These are phyloP conservation scores for Fusarium armeniacum DNA, from an alignment of 2,329 filamentous ascomycete genomes.

Conservation along the genomic window DNA sequence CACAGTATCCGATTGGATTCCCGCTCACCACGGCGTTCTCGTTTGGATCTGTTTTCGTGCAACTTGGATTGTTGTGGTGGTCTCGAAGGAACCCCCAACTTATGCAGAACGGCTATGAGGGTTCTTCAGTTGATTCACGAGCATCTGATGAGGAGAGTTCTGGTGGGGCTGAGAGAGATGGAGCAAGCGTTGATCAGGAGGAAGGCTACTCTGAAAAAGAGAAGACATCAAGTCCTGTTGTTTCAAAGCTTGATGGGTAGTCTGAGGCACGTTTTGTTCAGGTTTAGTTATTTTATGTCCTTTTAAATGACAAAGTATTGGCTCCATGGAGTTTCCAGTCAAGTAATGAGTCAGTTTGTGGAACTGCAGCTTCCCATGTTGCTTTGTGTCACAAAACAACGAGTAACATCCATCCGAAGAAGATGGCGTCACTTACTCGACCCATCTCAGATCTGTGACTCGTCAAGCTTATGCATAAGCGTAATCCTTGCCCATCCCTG, in stretches of 20 bases:
- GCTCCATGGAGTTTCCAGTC: not conserved
- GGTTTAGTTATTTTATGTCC: too few relatives aligned
- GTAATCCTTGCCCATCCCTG: not conserved
- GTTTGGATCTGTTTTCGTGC: conserved; percentile 51
- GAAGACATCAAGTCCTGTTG: conserved; percentile 12
- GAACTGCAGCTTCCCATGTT: too few relatives aligned
- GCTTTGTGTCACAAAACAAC: not conserved
- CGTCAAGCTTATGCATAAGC: not conserved
- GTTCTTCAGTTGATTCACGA: conserved; percentile 24
- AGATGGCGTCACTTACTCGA: not conserved
- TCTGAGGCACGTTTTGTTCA: not conserved
- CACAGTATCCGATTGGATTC: conserved; percentile 56
- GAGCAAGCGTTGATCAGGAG: conserved; percentile 12
- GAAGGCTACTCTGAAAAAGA: not conserved
- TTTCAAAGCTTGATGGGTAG: conserved; percentile 23
- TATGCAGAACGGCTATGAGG: conserved; percentile 43
- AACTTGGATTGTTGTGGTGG: conserved; percentile 54
- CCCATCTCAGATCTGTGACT: not conserved
- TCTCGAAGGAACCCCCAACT: conserved; percentile 37
- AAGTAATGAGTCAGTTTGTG: not conserved
- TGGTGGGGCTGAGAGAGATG: conserved; percentile 9
- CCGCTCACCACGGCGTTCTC: conserved; percentile 54
- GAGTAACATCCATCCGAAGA: not conserved
- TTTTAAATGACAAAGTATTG: not conserved
- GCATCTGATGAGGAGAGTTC: conserved; percentile 42